These are phyloP conservation scores for Aspergillus ibericus DNA, from an alignment of 2,329 filamentous ascomycete genomes.

Conservation along the genomic window DNA sequence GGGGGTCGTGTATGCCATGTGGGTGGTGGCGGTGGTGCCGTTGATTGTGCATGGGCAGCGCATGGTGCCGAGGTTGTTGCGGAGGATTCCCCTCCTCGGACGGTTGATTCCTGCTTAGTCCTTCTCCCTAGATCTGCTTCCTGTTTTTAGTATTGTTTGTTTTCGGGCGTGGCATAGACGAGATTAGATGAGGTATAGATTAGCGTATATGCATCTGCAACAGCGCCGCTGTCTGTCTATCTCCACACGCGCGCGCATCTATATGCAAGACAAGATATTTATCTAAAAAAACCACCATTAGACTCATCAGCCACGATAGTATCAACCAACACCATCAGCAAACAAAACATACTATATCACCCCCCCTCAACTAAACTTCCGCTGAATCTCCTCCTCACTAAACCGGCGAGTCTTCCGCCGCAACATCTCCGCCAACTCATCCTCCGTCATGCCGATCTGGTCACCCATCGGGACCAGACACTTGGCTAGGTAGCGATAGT, in stretches of 20 bases:
- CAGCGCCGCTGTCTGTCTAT: background rate
- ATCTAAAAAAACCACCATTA: background rate
- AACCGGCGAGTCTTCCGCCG: constrained; percentile 66
- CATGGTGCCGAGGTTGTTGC: constrained; percentile 23
- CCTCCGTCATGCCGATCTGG: constrained; percentile 65
- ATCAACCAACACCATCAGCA: background rate
- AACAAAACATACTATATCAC: background rate
- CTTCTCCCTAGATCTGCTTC: no score
- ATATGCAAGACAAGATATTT: background rate
- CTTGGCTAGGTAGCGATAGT: constrained; percentile 68
- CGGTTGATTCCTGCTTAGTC: background rate
- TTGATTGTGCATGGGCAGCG: constrained; percentile 37
- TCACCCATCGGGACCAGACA: constrained; percentile 73
- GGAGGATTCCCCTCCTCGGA: background rate
- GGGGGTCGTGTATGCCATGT: constrained; percentile 37
- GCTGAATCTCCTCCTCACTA: constrained; percentile 17
- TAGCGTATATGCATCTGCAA: background rate
- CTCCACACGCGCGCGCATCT: background rate
- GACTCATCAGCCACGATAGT: no score
- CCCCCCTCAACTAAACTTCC: constrained; percentile 7
- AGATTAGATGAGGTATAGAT: background rate
- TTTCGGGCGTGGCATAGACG: background rate
- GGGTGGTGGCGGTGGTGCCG: constrained; percentile 40
- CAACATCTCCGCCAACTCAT: constrained; percentile 64
- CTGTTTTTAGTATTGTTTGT: background rate